These are phyloP conservation scores for Liriodendron chinense DNA, from an alignment of 164 flowering plant genomes.

Conservation along the genomic window DNA sequence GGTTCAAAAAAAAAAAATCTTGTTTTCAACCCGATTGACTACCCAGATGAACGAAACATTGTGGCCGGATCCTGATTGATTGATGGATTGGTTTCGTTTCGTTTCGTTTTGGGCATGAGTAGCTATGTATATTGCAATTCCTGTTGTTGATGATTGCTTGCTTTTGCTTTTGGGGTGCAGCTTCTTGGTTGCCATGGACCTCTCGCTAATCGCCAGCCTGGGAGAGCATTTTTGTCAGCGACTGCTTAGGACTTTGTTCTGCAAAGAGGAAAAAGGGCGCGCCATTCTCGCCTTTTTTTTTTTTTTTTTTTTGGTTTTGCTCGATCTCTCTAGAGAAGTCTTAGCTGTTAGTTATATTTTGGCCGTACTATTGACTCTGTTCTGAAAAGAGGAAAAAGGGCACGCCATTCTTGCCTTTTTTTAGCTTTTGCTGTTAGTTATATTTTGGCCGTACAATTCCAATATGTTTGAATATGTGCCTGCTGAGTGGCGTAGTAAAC, in stretches of 20 bases:
- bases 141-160: neutral
- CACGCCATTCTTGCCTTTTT: too few species aligned
- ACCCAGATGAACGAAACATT: neutral
- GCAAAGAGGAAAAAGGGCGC: too few species aligned
- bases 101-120: too few species aligned
- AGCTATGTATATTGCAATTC: neutral
- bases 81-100: slow-evolving; percentile 1
- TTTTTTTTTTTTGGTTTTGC: too few species aligned
- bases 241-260: neutral
- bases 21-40: neutral
- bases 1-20: too few species aligned
- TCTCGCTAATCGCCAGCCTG: slow-evolving; percentile 32
- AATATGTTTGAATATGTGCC: too few species aligned
- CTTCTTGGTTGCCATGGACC: slow-evolving; percentile 51
- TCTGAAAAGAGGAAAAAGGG: too few species aligned
- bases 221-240: slow-evolving; percentile 33
- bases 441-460: too few species aligned
- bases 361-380: too few species aligned
- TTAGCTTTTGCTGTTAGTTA: too few species aligned
- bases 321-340: neutral
- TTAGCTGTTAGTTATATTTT: neutral
- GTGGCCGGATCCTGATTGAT: neutral
- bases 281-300: too few species aligned
- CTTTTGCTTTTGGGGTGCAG: slow-evolving; percentile 20
- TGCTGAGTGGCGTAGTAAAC: too few species aligned